Base-by-base conservation (phyloP, 1,284 basidiomycete genomes). In the Tilletia caries region DNA sequence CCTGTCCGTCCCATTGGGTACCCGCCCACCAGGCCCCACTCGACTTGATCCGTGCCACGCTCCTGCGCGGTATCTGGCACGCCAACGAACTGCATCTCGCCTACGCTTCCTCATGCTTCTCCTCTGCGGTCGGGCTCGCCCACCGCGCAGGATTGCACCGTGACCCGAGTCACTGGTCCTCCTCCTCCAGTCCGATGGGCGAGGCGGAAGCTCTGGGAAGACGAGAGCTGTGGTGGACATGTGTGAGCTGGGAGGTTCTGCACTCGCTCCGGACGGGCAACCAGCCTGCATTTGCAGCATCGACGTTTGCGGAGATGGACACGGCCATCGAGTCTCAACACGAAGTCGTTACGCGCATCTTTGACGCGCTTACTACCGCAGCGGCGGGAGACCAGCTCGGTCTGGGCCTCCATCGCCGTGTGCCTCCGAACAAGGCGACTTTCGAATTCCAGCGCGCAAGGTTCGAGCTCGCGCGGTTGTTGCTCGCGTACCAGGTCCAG, bases 1-100 rank as follows among this genome's bases (percentile, higher is more conserved):
- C 74, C 2, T 79, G 77, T 66, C 78, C 78, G 20, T 75, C 75
- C 3, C 72, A 73, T 29, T 80, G 77, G 77, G 68, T 69, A 12
- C 76, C 72, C 60, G 77, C 76, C 0, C 78, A 74, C 68, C 72
- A 75, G 67, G 77, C 78, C 18, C 78, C 78, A 23, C 72, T 79
- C 67, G 78, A 80, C 37, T 68, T 80, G n/a, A 71, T 77, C 52
- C 74, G 77, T 50, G 75, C 78, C 6, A 75, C 73, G 13, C 46
- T 79, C 54, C 72, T 80, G 0, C 76, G 77, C 20, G 77, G 76
- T 8, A 72, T 78, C 27, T 80, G 77, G 77, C 77, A 79, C 66
- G 67, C 76, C 62, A 74, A 72, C 68, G 77, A 79, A 70, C 72
- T 76, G 46, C 75, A 80, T 62, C 71, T 79, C 6, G 73, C 76